Conservation (phyloP, 2,329 filamentous ascomycete species). For the Trichothecium sympodiale region DNA sequence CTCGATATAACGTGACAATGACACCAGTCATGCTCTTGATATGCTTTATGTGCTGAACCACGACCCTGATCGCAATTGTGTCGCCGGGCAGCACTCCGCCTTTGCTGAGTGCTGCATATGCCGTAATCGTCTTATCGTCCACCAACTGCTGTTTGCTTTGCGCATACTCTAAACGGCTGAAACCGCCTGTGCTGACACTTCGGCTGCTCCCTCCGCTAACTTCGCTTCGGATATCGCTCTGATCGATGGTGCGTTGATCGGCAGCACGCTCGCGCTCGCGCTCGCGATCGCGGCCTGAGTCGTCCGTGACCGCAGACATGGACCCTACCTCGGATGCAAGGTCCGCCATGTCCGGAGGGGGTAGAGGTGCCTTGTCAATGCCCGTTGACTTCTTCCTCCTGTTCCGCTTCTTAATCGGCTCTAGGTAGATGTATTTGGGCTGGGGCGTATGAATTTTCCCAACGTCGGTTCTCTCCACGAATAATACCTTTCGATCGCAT, state of each 20-base stretch:
- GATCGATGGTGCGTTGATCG: slow-evolving; percentile 29
- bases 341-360: slow-evolving; percentile 27
- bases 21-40: slow-evolving; percentile 88
- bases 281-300: slow-evolving; percentile 27
- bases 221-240: slow-evolving; percentile 53
- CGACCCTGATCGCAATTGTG: slow-evolving; percentile 65
- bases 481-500: slow-evolving; percentile 69
- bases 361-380: slow-evolving; percentile 31
- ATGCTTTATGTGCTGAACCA: slow-evolving; percentile 76
- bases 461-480: slow-evolving; percentile 78
- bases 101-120: slow-evolving; percentile 70
- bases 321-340: slow-evolving; percentile 22
- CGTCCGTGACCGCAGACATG: slow-evolving; percentile 26
- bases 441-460: slow-evolving; percentile 63
- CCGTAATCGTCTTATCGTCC: slow-evolving; percentile 72
- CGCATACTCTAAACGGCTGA: slow-evolving; percentile 38
- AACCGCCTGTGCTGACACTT: slow-evolving; percentile 50
- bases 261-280: slow-evolving; percentile 8
- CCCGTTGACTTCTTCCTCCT: slow-evolving; percentile 47
- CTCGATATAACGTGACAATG: slow-evolving; percentile 83
- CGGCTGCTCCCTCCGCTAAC: slow-evolving; percentile 59
- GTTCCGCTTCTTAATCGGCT: slow-evolving; percentile 66
- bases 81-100: slow-evolving; percentile 83
- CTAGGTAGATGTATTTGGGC: slow-evolving; percentile 73
- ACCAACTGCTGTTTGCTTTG: slow-evolving; percentile 29